Evolutionary conservation across 169 alveolate species (phyloP).

Genomic region (Cryptosporidium sp.): DNA sequence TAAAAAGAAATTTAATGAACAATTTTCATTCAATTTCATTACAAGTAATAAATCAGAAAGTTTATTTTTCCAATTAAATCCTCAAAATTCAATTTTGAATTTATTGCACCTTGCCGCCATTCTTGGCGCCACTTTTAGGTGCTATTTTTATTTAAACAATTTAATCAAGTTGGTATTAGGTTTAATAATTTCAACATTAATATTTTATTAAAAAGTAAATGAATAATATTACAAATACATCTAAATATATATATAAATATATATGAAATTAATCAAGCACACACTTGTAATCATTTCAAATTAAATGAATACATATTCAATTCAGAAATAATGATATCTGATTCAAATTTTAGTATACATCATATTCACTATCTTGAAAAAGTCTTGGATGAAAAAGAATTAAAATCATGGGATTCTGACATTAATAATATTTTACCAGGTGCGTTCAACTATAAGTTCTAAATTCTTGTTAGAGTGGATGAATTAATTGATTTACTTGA

Average conservation of each 20-base stretch:
- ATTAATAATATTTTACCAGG: constrained; percentile 33
- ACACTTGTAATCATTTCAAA: background rate
- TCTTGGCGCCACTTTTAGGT: background rate
- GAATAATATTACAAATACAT: background rate
- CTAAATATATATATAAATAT: no score
- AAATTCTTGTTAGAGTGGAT: background rate
- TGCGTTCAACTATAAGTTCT: background rate
- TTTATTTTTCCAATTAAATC: background rate
- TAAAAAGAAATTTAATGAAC: background rate
- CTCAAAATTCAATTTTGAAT: background rate
- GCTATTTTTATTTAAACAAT: background rate
- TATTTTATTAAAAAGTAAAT: background rate
- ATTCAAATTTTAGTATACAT: constrained; percentile 22
- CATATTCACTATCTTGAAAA: constrained; percentile 37
- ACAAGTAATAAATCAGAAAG: background rate
- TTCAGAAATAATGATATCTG: constrained; percentile 34
- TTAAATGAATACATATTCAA: background rate
- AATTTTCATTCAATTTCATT: background rate
- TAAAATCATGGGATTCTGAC: constrained; percentile 46
- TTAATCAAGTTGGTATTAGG: background rate
- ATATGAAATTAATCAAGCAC: background rate
- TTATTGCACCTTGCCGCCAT: background rate
- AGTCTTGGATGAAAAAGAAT: constrained; percentile 29
- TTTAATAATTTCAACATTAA: background rate
- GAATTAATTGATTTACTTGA: background rate